phyloP scores from a whole-genome alignment of 2,329 filamentous ascomycete species.

The Fusarium papillatum region DNA sequence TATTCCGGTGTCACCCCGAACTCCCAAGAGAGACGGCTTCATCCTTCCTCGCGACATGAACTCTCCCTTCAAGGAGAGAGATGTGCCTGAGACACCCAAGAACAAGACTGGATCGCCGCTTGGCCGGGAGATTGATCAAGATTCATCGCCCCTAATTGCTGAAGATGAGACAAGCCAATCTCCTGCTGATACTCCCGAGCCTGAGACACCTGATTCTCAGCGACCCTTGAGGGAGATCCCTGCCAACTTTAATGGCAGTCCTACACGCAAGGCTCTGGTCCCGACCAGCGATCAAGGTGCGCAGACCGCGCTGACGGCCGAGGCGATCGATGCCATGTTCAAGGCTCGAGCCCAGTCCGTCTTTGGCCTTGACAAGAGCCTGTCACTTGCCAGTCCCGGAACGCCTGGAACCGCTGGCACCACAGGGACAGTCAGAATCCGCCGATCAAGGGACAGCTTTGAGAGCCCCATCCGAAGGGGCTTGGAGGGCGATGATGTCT shows the following conservation, averaged over 20 bases:
- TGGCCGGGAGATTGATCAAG: constrained; percentile 58
- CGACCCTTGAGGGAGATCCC: constrained; percentile 73
- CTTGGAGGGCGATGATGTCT: constrained; percentile 55
- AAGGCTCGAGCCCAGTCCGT: constrained; percentile 53
- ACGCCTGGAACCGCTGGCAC: constrained; percentile 53
- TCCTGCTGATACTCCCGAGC: constrained; percentile 53
- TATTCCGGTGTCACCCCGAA: constrained; percentile 61
- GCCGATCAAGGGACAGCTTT: constrained; percentile 64
- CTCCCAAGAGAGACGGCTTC: constrained; percentile 68
- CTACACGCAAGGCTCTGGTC: constrained; percentile 53
- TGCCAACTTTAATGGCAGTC: constrained; percentile 63
- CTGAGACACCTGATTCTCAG: constrained; percentile 67
- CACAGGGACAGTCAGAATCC: constrained; percentile 57
- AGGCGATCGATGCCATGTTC: constrained; percentile 84
- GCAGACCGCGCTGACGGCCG: constrained; percentile 87
- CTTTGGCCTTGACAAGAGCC: constrained; percentile 51
- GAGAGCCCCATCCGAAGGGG: constrained; percentile 57
- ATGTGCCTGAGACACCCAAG: constrained; percentile 55
- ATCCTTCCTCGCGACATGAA: constrained; percentile 65
- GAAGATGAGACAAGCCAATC: constrained; percentile 75
- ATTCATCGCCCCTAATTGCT: constrained; percentile 65
- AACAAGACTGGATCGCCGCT: constrained; percentile 50
- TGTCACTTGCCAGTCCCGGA: constrained; percentile 51
- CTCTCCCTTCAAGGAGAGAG: constrained; percentile 45
- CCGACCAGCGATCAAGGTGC: constrained; percentile 78